Percentiles rank a stretch among this genome's conserved stretches.
These are phyloP conservation scores for Brassica balearica DNA, from an alignment of 441 rosid species.

Conservation along the genomic window DNA sequence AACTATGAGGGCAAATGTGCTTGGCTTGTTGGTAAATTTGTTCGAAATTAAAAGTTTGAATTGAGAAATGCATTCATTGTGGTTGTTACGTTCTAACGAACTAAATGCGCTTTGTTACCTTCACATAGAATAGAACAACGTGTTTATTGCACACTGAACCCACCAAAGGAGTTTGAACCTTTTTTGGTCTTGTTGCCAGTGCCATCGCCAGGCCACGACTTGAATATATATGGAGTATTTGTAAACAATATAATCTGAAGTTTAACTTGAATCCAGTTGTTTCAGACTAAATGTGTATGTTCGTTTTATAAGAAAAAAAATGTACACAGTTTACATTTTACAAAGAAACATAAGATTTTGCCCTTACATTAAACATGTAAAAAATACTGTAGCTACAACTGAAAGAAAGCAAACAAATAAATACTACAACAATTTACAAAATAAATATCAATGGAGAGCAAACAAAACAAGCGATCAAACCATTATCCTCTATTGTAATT, in stretches of 20 bases:
- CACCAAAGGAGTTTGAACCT: constrained; percentile 17
- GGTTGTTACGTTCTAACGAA: constrained; percentile 18
- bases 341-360: neutral
- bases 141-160: constrained; percentile 24
- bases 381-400: neutral
- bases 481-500: neutral
- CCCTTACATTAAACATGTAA: neutral
- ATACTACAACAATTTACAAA: neutral
- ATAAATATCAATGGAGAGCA: neutral
- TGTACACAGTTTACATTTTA: neutral
- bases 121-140: constrained; percentile 23
- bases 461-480: neutral
- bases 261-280: neutral
- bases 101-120: constrained; percentile 27
- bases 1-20: constrained; percentile 1
- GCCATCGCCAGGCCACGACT: neutral
- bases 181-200: constrained; percentile 14
- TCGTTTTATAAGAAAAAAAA: neutral
- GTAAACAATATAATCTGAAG: neutral
- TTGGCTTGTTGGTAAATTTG: neutral
- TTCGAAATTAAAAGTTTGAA: constrained; percentile 14
- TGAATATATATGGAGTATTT: neutral
- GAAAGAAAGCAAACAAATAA: constrained; percentile 1
- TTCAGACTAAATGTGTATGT: neutral
- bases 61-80: constrained; percentile 20